Evolutionary conservation across 768 basidiomycete species (phyloP).

Genomic region (Agrocybe praecox): DNA sequence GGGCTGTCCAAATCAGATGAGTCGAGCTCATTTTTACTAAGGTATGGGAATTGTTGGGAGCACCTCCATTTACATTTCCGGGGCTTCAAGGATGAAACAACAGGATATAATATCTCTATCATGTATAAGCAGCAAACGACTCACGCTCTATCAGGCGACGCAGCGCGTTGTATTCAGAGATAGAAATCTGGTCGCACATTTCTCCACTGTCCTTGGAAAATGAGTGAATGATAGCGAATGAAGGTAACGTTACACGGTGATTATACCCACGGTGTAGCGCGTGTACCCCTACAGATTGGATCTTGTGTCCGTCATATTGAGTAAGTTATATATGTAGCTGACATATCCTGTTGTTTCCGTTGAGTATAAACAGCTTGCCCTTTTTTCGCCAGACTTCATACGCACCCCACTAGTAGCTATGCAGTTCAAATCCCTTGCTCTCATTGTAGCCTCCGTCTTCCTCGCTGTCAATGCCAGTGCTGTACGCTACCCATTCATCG

Average conservation of each 20-base stretch:
- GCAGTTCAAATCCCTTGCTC: not conserved
- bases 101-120: not conserved
- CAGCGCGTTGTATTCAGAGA: not conserved
- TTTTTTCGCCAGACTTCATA: no score
- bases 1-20: no score
- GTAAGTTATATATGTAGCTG: no score
- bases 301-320: no score
- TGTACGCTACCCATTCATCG: not conserved
- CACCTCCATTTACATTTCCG: no score
- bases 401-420: not conserved
- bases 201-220: not conserved
- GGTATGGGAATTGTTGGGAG: no score
- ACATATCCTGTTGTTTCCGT: no score
- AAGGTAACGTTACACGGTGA: not conserved
- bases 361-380: no score
- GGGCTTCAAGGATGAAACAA: no score
- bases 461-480: not conserved
- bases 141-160: not conserved
- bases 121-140: not conserved
- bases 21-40: no score
- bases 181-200: not conserved
- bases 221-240: not conserved
- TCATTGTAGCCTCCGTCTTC: not conserved
- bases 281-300: not conserved
- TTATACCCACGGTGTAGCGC: not conserved